These are phyloP conservation scores for Tylopilus sp. DNA, from an alignment of 1,284 basidiomycete species.

Conservation along the genomic window DNA sequence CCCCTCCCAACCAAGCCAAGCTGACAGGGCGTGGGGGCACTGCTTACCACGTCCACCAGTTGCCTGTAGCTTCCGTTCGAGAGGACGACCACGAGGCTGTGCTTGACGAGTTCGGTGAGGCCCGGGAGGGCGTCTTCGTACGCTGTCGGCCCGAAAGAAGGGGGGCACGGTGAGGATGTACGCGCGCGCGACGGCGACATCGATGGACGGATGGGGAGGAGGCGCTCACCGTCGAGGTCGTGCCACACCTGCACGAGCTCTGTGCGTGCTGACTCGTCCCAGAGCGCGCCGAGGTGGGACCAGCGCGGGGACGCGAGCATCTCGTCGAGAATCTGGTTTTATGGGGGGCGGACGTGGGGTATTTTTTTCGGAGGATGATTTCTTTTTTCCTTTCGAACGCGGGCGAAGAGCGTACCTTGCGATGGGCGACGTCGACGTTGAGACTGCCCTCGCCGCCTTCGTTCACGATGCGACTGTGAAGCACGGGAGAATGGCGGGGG, in stretches of 20 bases:
- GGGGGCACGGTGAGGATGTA: neutral
- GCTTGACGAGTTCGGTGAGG: constrained; percentile 48
- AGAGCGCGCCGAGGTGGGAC: constrained; percentile 41
- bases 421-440: constrained; percentile 55
- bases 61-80: constrained; percentile 63
- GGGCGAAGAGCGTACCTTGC: constrained; percentile 28
- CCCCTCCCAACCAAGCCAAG: too few relatives aligned
- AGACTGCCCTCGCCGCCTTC: constrained; percentile 43
- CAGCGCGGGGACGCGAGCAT: constrained; percentile 49
- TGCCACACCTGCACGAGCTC: constrained; percentile 56
- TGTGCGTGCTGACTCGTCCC: constrained; percentile 42
- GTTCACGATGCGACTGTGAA: constrained; percentile 33
- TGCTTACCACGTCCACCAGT: constrained; percentile 54
- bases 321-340: constrained; percentile 48
- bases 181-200: neutral
- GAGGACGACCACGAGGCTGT: constrained; percentile 48
- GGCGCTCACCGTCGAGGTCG: constrained; percentile 42
- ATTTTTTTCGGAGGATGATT: too few relatives aligned
- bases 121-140: constrained; percentile 56
- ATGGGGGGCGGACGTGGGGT: neutral
- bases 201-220: too few relatives aligned
- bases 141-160: constrained; percentile 32
- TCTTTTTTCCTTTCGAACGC: too few relatives aligned
- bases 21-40: neutral
- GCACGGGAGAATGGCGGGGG: too few relatives aligned